Percentiles rank a stretch among this genome's conserved stretches.
Evolutionary conservation across 78 protist species (phyloP).

Genomic region (Dictyostelium intermedium): DNA sequence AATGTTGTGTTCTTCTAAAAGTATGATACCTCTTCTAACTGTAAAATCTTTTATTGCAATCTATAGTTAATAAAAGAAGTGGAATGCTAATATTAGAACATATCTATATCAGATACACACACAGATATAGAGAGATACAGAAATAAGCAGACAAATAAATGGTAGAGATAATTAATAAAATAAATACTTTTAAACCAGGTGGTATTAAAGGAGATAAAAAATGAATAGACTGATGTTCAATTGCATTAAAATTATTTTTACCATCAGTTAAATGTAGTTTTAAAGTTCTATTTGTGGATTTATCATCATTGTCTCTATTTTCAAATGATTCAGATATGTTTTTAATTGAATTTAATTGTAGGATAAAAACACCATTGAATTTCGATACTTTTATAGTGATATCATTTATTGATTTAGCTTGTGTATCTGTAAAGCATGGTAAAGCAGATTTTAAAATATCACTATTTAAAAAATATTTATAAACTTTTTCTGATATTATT

Average conservation of each 20-base stretch:
- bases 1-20: conserved; percentile 34
- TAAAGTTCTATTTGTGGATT: conserved; percentile 24
- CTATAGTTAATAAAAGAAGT: background rate
- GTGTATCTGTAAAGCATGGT: background rate
- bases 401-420: background rate
- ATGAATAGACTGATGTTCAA: conserved; percentile 21
- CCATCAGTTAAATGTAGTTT: conserved; percentile 27
- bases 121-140: too few relatives aligned
- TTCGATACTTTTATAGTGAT: background rate
- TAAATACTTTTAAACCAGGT: conserved; percentile 36
- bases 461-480: background rate
- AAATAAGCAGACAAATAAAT: too few relatives aligned
- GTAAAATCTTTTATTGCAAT: conserved; percentile 16
- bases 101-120: too few relatives aligned
- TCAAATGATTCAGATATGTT: conserved; percentile 45
- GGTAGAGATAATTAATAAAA: too few relatives aligned
- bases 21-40: conserved; percentile 39
- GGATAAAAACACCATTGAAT: background rate
- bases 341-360: background rate
- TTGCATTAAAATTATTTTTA: background rate
- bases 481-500: background rate
- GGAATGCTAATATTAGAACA: background rate
- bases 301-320: conserved; percentile 7
- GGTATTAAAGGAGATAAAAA: conserved; percentile 3
- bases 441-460: background rate